Conservation (phyloP, 73 alveolate genomes). For the Blepharisma japonicum region DNA sequence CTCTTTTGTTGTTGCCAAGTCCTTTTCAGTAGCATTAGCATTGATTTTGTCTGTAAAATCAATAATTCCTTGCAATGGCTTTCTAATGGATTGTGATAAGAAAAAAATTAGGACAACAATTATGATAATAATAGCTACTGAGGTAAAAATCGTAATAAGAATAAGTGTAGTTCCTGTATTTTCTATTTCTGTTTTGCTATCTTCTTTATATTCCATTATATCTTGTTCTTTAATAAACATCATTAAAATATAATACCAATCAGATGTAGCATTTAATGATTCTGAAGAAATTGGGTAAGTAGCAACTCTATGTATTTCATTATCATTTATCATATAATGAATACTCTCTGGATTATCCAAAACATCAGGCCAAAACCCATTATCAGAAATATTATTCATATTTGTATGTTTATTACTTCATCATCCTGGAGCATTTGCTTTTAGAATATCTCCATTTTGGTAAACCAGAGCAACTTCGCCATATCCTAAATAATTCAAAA, state of each 20-base stretch:
- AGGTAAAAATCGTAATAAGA: background rate
- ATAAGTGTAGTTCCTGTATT: background rate
- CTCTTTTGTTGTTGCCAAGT: conserved; percentile 12
- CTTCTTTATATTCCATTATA: background rate
- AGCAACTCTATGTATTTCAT: conserved; percentile 19
- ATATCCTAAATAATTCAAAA: background rate
- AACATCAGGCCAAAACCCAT: background rate
- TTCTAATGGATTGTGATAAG: background rate
- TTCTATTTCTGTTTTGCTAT: background rate
- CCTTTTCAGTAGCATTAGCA: conserved; percentile 28
- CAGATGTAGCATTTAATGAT: background rate
- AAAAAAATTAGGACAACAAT: background rate
- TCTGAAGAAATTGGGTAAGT: background rate
- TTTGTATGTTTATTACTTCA: background rate
- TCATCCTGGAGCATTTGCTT: background rate
- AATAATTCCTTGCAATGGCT: conserved; percentile 15
- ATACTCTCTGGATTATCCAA: background rate
- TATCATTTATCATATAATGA: background rate
- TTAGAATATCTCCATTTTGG: background rate
- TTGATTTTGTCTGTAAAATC: conserved; percentile 23
- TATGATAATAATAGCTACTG: background rate
- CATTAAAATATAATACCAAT: background rate
- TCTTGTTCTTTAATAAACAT: background rate
- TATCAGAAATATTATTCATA: background rate
- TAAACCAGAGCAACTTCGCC: background rate